Base-by-base conservation (phyloP, 352 stramenopile species). In the Phytophthora cryptogea region DNA sequence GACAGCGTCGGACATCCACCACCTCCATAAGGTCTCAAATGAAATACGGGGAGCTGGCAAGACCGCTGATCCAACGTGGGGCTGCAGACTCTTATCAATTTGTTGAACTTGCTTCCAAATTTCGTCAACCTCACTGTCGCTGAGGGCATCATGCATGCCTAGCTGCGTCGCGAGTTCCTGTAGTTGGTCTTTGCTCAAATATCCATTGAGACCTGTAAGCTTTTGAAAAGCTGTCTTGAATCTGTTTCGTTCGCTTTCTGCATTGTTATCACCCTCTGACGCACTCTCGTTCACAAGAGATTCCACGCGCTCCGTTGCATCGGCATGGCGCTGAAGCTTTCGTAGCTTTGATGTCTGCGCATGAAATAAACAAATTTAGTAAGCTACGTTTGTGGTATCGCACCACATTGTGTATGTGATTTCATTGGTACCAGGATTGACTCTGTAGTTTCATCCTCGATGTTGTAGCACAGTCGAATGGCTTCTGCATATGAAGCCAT, bases 1-100 rank as follows among this genome's bases (percentile, higher is more conserved):
- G 37, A 73, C 74, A 28, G 56, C 35, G 11, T 88, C 78, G 0
- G 64, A 73, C 27, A 82, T 50, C 80, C 80, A 90, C 80, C 80
- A 89, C 7, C 63, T 65, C 80, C 78, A 89, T 8, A 90, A 27
- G 8, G 33, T 31, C 1, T 64, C 46, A 48, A 89, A 85, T 14
- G 50, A 51, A 39, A 89, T 56, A 9, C 11, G 40, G 16, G 35
- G 27, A 11, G 8, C 11, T 39, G 32, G 3, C 49, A 33, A 23
- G 14, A 27, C 11, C 39, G 44, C 11, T 23, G 16, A 9, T n/a
- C 26, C 46, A 31, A 56, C n/a, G 4, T 13, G 20, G 5, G 11
- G 14, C 0, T 8, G 37, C 17, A 43, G 13, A 10, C 26, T 39
- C 27, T 27, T 48, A 32, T 11, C 42, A 17, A 44, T 54, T 36